Evolutionary conservation across 2,329 filamentous ascomycete species (phyloP), one percentile per base, ranked within the genome.

Genomic region (Stemphylium lycopersici): DNA sequence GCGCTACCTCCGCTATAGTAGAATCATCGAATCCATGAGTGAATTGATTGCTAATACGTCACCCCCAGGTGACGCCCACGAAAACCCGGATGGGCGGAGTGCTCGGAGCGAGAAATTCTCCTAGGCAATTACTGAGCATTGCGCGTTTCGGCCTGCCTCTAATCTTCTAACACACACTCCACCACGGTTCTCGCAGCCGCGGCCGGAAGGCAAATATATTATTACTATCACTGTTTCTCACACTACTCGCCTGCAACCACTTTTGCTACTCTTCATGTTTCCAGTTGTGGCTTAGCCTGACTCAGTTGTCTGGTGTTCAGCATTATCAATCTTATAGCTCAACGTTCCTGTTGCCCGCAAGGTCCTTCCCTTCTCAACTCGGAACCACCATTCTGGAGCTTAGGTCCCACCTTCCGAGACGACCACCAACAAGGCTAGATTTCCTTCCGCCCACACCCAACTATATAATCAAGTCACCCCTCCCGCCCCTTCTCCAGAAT

Each of bases 11-110:
- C 37, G 42, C 45, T 47, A 31, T 54, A 55, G 50, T 42, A 51
- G 48, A 53, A 62, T 48, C 41, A 45, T 49, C 49, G 57, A 62
- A 47, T 55, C 42, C 37, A 50, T 46, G 43, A 56, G 57, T 58
- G 53, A 62, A 51, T 45, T 55, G 52, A 62, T 60, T 62, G 59
- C 59, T 62, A 62, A 62, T 56, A 38, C 42, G 49, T 50, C 49
- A 47, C 56, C 24, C 13, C 31, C 42, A 24, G 41, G 33, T 38
- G 29, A 46, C 55, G 29, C 48, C 55, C 48, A 55, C 48, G 55
- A 42, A 45, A 18, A 33, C 31, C 45, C 51, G 24, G 49, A 44
- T 55, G 40, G 48, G 56, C 47, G 51, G 52, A 52, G 34, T 18
- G 7, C 29, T 52, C 47, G 47, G 55, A 40, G 24, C 41, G 42